These are phyloP conservation scores for Linnemannia exigua DNA, from an alignment of 192 early-diverging fungal species.

Conservation along the genomic window DNA sequence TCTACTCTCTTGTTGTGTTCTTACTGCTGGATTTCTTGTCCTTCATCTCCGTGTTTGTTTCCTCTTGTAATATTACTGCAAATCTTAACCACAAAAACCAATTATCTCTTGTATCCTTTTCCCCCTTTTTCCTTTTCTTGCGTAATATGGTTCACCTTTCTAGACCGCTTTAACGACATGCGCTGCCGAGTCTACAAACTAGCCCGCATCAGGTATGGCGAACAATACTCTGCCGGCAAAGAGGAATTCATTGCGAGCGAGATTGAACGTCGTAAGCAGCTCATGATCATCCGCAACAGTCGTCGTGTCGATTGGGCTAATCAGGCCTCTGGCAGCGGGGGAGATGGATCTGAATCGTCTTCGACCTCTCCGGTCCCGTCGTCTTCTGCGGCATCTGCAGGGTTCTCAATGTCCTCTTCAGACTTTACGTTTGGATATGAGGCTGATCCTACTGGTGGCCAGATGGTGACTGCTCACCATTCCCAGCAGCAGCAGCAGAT, in stretches of 20 bases:
- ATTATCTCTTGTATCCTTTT: no score
- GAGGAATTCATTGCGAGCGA: slow-evolving; percentile 77
- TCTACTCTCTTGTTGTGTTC: no score
- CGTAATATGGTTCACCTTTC: neutral
- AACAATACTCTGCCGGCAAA: slow-evolving; percentile 68
- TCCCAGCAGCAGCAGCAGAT: slow-evolving; percentile 14
- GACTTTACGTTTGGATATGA: slow-evolving; percentile 22
- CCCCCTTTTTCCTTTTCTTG: neutral
- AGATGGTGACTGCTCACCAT: neutral
- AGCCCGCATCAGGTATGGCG: slow-evolving; percentile 69
- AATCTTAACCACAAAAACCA: neutral
- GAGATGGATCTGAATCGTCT: neutral
- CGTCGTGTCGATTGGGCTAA: slow-evolving; percentile 42
- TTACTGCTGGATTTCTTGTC: neutral
- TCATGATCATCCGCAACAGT: slow-evolving; percentile 46
- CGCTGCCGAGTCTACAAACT: slow-evolving; percentile 80
- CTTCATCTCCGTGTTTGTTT: neutral
- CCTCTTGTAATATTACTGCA: neutral
- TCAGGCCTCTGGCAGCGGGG: slow-evolving; percentile 4
- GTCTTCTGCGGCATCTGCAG: neutral
- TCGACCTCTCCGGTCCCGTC: slow-evolving; percentile 13
- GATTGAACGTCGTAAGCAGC: slow-evolving; percentile 65
- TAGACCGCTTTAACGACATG: slow-evolving; percentile 75
- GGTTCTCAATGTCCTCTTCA: slow-evolving; percentile 15
- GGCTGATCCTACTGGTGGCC: neutral